phyloP scores from a whole-genome alignment of 2,329 filamentous ascomycete genomes.

The Beauveria australis region DNA sequence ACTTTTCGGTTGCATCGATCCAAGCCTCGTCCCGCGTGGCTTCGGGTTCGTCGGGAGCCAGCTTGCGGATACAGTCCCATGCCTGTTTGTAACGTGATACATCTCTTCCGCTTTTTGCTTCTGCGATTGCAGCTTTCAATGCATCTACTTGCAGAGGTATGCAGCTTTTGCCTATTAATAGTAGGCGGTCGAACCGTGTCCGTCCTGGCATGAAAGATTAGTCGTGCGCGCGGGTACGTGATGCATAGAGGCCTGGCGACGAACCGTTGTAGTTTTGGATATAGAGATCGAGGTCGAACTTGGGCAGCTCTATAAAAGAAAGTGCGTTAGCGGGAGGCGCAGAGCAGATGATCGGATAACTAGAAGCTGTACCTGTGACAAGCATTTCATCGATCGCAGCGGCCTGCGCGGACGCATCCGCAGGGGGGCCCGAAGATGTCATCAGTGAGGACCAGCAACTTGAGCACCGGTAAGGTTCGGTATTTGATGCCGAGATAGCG shows the following conservation, averaged over 20 bases:
- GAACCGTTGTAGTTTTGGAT: slow-evolving; percentile 80
- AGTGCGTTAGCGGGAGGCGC: slow-evolving; percentile 11
- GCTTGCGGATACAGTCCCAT: slow-evolving; percentile 54
- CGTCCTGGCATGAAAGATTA: slow-evolving; percentile 46
- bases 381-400: not conserved
- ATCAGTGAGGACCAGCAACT: not conserved
- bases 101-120: slow-evolving; percentile 71
- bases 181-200: slow-evolving; percentile 71
- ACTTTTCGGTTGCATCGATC: slow-evolving; percentile 59
- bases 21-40: slow-evolving; percentile 62
- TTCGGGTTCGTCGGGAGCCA: slow-evolving; percentile 60
- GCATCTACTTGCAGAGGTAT: slow-evolving; percentile 71
- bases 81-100: slow-evolving; percentile 62
- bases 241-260: slow-evolving; percentile 12
- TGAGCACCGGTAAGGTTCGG: not conserved
- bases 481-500: not conserved
- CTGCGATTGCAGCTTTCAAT: slow-evolving; percentile 64
- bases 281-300: slow-evolving; percentile 86
- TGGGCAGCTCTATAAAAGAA: slow-evolving; percentile 56
- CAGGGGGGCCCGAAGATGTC: not conserved
- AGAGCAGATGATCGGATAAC: not conserved
- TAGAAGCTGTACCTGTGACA: not conserved
- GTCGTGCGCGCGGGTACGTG: not conserved
- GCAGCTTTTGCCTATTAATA: slow-evolving; percentile 73
- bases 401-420: not conserved